These are phyloP conservation scores for Volvox reticuliferus DNA, from an alignment of 139 green algal genomes.

Conservation along the genomic window DNA sequence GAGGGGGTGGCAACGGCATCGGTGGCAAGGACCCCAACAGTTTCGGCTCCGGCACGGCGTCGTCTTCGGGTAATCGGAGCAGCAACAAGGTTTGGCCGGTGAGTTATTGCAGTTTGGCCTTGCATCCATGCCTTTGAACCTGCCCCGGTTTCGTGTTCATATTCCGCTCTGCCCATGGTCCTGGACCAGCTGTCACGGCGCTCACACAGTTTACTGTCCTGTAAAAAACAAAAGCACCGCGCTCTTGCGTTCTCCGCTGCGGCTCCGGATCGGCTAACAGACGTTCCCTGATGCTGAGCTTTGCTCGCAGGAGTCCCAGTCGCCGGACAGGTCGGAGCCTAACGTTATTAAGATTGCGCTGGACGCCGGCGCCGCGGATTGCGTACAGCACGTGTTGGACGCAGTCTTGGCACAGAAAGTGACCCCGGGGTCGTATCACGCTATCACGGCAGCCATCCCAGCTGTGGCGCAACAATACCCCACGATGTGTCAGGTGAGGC, in stretches of 20 bases:
- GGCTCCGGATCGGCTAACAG: no score
- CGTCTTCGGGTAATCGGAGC: not conserved
- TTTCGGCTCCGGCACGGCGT: not conserved
- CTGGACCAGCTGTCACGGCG: no score
- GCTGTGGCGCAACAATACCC: constrained; percentile 57
- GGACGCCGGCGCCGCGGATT: constrained; percentile 50
- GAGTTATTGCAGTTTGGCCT: not conserved
- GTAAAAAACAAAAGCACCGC: no score
- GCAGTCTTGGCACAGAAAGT: constrained; percentile 63
- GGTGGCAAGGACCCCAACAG: not conserved
- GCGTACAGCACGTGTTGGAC: constrained; percentile 58
- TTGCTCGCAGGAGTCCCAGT: not conserved
- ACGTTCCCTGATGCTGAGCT: not conserved
- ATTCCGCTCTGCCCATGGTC: no score
- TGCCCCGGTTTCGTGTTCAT: no score
- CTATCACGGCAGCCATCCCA: constrained; percentile 53
- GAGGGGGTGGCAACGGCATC: not conserved
- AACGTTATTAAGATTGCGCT: constrained; percentile 61
- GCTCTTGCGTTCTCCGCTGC: no score
- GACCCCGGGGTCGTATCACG: constrained; percentile 57
- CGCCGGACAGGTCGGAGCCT: constrained; percentile 36
- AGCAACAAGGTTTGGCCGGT: constrained; percentile 29
- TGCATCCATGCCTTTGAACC: no score
- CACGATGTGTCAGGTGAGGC: constrained; percentile 52
- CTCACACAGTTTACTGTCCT: no score